phyloP scores from a whole-genome alignment of 148 eudicot species.

The Euryodendron excelsum region DNA sequence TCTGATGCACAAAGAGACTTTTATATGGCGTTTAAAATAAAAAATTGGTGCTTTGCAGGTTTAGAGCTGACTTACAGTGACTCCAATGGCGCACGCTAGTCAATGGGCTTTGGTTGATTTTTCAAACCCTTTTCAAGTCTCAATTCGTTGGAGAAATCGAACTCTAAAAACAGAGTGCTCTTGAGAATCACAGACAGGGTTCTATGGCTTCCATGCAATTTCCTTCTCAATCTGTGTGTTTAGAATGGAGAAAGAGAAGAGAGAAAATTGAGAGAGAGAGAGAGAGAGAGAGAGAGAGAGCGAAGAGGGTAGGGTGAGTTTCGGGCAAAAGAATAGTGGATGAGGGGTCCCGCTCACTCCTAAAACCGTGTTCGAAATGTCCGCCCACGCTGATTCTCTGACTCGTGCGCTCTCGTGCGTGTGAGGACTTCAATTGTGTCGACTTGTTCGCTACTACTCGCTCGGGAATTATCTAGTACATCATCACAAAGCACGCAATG shows the following conservation, averaged over 20 bases:
- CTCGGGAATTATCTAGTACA: too few relatives aligned
- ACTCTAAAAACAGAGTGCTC: neutral
- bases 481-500: too few relatives aligned
- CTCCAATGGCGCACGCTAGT: slow-evolving; percentile 21
- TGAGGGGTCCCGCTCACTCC: neutral
- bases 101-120: slow-evolving; percentile 7
- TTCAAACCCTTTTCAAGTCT: slow-evolving; percentile 10
- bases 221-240: neutral
- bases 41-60: slow-evolving; percentile 11
- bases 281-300: too few relatives aligned
- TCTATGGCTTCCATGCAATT: slow-evolving; percentile 4
- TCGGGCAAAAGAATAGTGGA: neutral
- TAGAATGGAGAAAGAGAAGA: neutral
- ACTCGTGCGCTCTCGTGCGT: slow-evolving; percentile 8
- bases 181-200: slow-evolving; percentile 5
- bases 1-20: neutral
- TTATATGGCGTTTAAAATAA: neutral
- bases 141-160: slow-evolving; percentile 23
- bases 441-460: too few relatives aligned
- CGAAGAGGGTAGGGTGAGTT: neutral
- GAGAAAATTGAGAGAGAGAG: too few relatives aligned
- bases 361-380: slow-evolving; percentile 6
- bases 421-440: too few relatives aligned
- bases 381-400: neutral
- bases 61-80: slow-evolving; percentile 32